Percentiles rank a stretch among this genome's conserved stretches.
Conservation (phyloP, 768 basidiomycete species). For the Boletus speciosus region DNA sequence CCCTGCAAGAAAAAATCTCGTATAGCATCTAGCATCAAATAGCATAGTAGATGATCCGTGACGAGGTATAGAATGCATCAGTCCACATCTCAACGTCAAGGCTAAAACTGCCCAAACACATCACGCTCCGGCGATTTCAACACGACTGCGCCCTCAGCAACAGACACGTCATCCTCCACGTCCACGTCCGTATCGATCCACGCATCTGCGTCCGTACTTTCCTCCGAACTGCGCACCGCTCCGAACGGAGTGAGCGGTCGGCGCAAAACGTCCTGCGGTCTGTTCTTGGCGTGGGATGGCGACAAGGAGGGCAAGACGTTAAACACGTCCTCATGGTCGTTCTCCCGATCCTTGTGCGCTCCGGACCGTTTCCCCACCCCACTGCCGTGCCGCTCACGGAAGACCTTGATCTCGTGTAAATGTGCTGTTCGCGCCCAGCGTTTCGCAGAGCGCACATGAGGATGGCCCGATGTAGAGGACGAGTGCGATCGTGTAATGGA, state of each 20-base stretch:
- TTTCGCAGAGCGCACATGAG: conserved; percentile 37
- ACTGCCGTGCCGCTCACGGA: conserved; percentile 11
- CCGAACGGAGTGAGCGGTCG: conserved; percentile 11
- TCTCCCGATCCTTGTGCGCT: conserved; percentile 10
- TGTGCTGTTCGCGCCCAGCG: conserved; percentile 66
- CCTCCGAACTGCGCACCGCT: conserved; percentile 6
- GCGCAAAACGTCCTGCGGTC: not conserved
- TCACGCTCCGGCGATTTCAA: conserved; percentile 6
- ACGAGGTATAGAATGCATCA: not conserved
- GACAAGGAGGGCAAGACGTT: not conserved
- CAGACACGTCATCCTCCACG: conserved; percentile 23
- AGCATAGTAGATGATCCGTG: not conserved
- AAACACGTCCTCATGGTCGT: conserved; percentile 19
- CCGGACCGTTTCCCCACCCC: conserved; percentile 4
- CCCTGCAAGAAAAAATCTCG: no score
- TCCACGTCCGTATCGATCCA: conserved; percentile 44
- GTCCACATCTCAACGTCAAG: not conserved
- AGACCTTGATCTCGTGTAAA: conserved; percentile 55
- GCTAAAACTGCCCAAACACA: conserved; percentile 7
- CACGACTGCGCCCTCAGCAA: conserved; percentile 12
- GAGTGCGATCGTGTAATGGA: conserved; percentile 22
- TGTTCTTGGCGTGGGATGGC: not conserved
- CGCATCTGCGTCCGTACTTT: conserved; percentile 22
- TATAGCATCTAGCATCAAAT: not conserved
- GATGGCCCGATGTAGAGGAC: conserved; percentile 16